These are phyloP conservation scores for Trichocladium antarcticum DNA, from an alignment of 495 filamentous ascomycete species.

Conservation along the genomic window DNA sequence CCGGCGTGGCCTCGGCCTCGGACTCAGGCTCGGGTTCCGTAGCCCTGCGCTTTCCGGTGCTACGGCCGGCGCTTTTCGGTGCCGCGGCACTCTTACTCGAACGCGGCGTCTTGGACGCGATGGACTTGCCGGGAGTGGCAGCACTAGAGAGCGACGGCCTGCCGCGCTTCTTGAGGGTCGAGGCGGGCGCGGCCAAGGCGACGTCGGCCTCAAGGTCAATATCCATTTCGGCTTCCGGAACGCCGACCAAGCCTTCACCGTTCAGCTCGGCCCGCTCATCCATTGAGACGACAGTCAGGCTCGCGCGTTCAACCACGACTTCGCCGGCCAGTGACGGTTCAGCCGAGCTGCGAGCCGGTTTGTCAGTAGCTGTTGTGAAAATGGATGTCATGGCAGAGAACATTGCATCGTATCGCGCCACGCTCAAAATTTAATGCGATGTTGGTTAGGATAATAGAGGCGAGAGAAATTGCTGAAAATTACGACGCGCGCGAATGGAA, in stretches of 20 bases:
- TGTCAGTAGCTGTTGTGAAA: neutral
- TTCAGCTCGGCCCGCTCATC: slow-evolving; percentile 2
- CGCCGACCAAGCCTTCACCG: neutral
- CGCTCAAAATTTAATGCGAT: no score
- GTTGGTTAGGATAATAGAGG: neutral
- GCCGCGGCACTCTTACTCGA: slow-evolving; percentile 14
- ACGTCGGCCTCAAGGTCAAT: neutral
- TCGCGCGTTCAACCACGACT: neutral
- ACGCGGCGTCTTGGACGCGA: slow-evolving; percentile 9
- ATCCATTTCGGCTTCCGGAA: slow-evolving; percentile 2
- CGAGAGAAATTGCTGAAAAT: neutral
- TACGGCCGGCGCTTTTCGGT: slow-evolving; percentile 12
- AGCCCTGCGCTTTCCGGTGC: slow-evolving; percentile 20
- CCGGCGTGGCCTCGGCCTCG: slow-evolving; percentile 3
- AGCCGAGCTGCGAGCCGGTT: slow-evolving; percentile 1
- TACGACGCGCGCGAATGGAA: neutral
- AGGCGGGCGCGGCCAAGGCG: neutral
- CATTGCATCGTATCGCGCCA: no score
- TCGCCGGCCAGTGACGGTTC: neutral
- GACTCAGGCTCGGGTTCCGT: slow-evolving; percentile 7
- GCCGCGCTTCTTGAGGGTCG: slow-evolving; percentile 16
- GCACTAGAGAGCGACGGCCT: slow-evolving; percentile 10
- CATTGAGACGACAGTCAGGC: slow-evolving; percentile 17
- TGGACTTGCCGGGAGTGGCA: slow-evolving; percentile 10
- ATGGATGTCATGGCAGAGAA: neutral